Evolutionary conservation across 208 protist species (phyloP), one percentile per base, ranked within the genome.

Genomic region (Leishmania braziliensis): DNA sequence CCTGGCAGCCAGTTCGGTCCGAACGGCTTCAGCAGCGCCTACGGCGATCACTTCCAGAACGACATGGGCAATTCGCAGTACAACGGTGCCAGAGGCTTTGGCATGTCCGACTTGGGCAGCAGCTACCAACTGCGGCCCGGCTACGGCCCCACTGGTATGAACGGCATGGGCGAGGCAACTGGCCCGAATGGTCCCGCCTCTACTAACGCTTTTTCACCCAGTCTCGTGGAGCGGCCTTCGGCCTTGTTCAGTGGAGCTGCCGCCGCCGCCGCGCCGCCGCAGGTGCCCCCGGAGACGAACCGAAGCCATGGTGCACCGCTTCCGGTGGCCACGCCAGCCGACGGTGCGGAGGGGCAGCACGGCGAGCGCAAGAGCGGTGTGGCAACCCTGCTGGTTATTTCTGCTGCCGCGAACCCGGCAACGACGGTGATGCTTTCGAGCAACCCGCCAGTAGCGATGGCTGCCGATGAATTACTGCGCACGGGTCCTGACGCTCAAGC

Each of bases 1-100:
- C 80, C 51, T 12, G 63, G 53, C 18, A 77, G 76, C 78, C 77
- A 78, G 66, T 69, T 80, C 48, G 79, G 63, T 10, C 69, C 66
- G 2, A 84, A 79, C 58, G 75, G 74, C 23, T 87, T 85, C 79
- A 75, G 83, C 69, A 84, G 77, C 71, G 80, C 85, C 33, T 90
- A 91, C 69, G 85, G 86, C 43, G 71, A 62, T 16, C 26, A 36
- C 0, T 26, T 77, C 75, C 73, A 84, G 16, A 70, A 77, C 70
- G 56, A 18, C 26, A 48, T 66, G 33, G 68, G 72, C 29, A 60
- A 60, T 10, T 77, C 70, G 51, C 51, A 74, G 77, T 84, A 78
- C 51, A 48, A 48, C 82, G 85, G 26, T 33, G 75, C 78, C 69
- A 77, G 83, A 66, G 53, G 60, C 78, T 84, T 79, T 78, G 81